Percentiles rank a stretch among this genome's conserved stretches.
These are phyloP conservation scores for Chalara sp. DNA, from an alignment of 2,329 filamentous ascomycete genomes.

Conservation along the genomic window DNA sequence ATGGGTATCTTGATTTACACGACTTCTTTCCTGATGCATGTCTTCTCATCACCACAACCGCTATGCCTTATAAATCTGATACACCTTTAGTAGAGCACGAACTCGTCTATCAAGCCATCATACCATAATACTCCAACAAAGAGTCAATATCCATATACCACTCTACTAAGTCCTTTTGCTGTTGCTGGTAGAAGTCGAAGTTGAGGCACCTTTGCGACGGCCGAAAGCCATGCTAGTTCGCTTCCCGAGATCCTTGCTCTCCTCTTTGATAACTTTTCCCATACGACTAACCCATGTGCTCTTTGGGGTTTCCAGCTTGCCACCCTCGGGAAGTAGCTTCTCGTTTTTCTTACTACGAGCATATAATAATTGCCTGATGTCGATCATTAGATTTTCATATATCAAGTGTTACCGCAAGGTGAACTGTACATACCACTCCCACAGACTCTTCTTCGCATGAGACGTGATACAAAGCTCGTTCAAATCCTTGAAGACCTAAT, in stretches of 20 bases:
- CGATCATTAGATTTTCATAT: not conserved
- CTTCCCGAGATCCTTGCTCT: not conserved
- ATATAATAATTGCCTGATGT: not conserved
- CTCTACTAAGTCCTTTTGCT: too few relatives aligned
- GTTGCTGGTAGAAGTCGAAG: too few relatives aligned
- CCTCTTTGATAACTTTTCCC: not conserved
- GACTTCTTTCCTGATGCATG: too few relatives aligned
- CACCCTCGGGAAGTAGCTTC: not conserved
- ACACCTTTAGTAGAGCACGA: too few relatives aligned
- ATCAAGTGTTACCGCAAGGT: too few relatives aligned
- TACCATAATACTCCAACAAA: too few relatives aligned
- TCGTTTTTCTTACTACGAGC: not conserved
- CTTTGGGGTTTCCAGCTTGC: not conserved
- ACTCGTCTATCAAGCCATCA: too few relatives aligned
- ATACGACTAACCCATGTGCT: not conserved
- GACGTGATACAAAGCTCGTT: slow-evolving; percentile 39
- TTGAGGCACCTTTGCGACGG: not conserved
- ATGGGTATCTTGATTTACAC: too few relatives aligned
- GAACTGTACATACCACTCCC: slow-evolving; percentile 35
- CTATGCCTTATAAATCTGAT: too few relatives aligned
- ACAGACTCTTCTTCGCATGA: slow-evolving; percentile 42
- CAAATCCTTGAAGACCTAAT: slow-evolving; percentile 40
- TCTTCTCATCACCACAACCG: too few relatives aligned
- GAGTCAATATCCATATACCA: too few relatives aligned
- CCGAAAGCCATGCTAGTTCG: not conserved